phyloP scores from a whole-genome alignment of 225 moss, liverwort and hornwort species.

The Polytrichum commune region DNA sequence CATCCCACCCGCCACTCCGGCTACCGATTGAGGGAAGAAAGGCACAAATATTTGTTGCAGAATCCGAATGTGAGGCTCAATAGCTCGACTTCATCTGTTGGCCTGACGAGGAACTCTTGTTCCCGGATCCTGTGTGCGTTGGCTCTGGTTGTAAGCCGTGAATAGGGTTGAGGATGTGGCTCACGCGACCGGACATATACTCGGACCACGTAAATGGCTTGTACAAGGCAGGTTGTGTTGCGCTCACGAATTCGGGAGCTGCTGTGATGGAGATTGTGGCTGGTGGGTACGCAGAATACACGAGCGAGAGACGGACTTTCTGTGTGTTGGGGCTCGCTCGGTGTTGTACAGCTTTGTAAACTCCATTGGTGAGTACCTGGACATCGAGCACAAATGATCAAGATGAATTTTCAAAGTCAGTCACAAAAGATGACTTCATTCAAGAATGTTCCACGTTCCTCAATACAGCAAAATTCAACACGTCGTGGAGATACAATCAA shows the following conservation, averaged over 20 bases:
- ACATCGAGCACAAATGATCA: background rate
- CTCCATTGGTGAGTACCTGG: constrained; percentile 7
- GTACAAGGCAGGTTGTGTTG: background rate
- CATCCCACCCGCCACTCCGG: no score
- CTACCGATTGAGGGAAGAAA: no score
- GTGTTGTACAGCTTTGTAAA: constrained; percentile 7
- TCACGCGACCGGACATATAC: background rate
- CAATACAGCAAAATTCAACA: background rate
- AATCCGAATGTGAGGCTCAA: no score
- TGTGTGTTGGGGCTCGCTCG: background rate
- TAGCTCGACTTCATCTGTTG: no score
- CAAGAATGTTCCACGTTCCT: background rate
- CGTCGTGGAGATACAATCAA: background rate
- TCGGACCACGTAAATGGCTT: constrained; percentile 1
- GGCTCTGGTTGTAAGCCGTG: constrained; percentile 1
- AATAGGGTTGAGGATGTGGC: background rate
- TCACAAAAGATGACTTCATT: background rate
- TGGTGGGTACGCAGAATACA: background rate
- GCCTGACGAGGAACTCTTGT: no score
- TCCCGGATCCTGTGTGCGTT: no score
- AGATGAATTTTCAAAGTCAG: background rate
- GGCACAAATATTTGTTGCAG: no score
- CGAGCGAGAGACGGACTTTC: constrained; percentile 1
- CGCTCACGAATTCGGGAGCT: background rate
- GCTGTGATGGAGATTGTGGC: background rate